These are phyloP conservation scores for Penicillium digitatum DNA, from an alignment of 2,329 filamentous ascomycete genomes.

Conservation along the genomic window DNA sequence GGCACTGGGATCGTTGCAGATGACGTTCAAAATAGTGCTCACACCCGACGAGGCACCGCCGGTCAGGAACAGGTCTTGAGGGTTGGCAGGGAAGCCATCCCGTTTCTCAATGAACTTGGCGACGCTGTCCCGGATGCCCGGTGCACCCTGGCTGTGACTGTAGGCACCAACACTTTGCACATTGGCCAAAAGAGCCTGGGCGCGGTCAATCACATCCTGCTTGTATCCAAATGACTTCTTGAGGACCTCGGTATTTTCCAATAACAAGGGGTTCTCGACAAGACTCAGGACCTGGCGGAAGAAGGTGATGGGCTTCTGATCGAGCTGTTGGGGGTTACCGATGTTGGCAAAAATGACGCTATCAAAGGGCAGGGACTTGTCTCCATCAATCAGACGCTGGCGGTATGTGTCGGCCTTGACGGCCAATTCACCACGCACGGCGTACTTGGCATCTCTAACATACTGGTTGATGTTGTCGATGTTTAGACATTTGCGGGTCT, in stretches of 20 bases:
- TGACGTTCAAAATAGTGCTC: conserved; percentile 85
- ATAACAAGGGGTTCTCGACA: conserved; percentile 79
- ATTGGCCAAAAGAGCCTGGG: conserved; percentile 72
- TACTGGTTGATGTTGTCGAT: conserved; percentile 89
- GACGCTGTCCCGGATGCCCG: conserved; percentile 80
- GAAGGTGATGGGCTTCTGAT: conserved; percentile 98
- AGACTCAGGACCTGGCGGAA: conserved; percentile 95
- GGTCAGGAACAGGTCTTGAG: conserved; percentile 81
- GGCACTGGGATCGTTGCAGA: conserved; percentile 71
- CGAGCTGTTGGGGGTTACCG: conserved; percentile 96
- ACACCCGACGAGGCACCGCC: conserved; percentile 91
- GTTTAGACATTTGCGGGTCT: conserved; percentile 53
- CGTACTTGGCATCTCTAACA: conserved; percentile 85
- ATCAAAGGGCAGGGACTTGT: conserved; percentile 70
- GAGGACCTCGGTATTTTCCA: conserved; percentile 79
- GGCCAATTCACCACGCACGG: conserved; percentile 91
- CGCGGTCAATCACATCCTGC: conserved; percentile 79
- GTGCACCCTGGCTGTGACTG: conserved; percentile 86
- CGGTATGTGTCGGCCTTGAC: conserved; percentile 91
- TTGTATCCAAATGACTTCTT: conserved; percentile 76
- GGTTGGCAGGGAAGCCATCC: conserved; percentile 81
- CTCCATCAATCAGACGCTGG: conserved; percentile 58
- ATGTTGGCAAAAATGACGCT: conserved; percentile 97
- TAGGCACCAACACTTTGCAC: conserved; percentile 93
- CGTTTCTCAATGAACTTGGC: conserved; percentile 89